phyloP scores from a whole-genome alignment of 1,284 basidiomycete species.

The Ceratobasidium sp. region DNA sequence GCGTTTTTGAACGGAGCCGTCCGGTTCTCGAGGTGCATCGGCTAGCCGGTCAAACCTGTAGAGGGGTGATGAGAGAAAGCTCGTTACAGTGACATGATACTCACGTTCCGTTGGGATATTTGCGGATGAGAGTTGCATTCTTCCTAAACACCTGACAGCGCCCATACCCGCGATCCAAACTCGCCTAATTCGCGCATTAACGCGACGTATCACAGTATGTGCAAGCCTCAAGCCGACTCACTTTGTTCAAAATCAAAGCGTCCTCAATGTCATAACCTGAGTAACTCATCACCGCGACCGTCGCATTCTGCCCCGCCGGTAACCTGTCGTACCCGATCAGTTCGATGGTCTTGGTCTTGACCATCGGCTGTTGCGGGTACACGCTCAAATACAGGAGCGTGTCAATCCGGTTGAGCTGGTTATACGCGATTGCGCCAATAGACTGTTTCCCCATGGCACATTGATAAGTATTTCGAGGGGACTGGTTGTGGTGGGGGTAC shows the following conservation, averaged over 20 bases:
- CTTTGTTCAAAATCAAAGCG: slow-evolving; percentile 99
- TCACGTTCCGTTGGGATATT: slow-evolving; percentile 97
- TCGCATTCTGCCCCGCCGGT: slow-evolving; percentile 97
- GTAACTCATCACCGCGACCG: slow-evolving; percentile 98
- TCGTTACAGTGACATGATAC: slow-evolving; percentile 58
- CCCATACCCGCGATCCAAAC: slow-evolving; percentile 96
- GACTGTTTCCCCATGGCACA: slow-evolving; percentile 99
- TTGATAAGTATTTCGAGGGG: slow-evolving; percentile 99
- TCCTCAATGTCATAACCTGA: slow-evolving; percentile 99
- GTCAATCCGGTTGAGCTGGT: slow-evolving; percentile 97
- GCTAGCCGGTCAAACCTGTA: slow-evolving; percentile 91
- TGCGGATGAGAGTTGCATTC: slow-evolving; percentile 92
- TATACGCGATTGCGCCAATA: slow-evolving; percentile 98
- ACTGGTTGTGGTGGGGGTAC: slow-evolving; percentile 99
- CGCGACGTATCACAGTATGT: background rate
- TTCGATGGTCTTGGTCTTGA: slow-evolving; percentile 98
- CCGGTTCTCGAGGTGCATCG: slow-evolving; percentile 89
- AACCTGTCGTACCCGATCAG: slow-evolving; percentile 98
- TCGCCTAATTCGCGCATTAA: slow-evolving; percentile 69
- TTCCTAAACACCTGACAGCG: slow-evolving; percentile 98
- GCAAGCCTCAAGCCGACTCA: slow-evolving; percentile 96
- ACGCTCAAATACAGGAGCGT: slow-evolving; percentile 99
- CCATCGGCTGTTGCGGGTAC: slow-evolving; percentile 98
- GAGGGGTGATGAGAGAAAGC: slow-evolving; percentile 13
- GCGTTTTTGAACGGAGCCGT: slow-evolving; percentile 81